Evolutionary conservation across 768 basidiomycete genomes (phyloP).

Genomic region (Strobilomyces confusus): DNA sequence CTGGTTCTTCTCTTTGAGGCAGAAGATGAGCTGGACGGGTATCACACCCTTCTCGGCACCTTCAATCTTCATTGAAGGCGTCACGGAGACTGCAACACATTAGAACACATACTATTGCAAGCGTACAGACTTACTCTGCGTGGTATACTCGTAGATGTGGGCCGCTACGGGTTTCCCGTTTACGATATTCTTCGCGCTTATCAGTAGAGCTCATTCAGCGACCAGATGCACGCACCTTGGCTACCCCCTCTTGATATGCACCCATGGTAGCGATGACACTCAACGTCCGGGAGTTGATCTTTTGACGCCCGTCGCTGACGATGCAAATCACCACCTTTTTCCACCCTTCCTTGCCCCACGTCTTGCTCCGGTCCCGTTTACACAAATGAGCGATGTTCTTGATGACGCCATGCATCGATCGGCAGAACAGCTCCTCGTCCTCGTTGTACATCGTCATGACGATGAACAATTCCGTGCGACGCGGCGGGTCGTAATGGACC

Average conservation of each 20-base stretch:
- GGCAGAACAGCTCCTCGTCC: conserved; percentile 82
- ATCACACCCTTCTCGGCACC: conserved; percentile 75
- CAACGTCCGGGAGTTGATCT: conserved; percentile 81
- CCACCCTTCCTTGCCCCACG: conserved; percentile 98
- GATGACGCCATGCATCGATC: conserved; percentile 95
- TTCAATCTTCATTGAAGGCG: conserved; percentile 76
- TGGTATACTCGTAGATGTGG: conserved; percentile 93
- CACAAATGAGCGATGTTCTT: conserved; percentile 90
- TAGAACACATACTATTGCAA: conserved; percentile 1
- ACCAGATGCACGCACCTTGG: conserved; percentile 51
- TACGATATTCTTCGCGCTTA: conserved; percentile 53
- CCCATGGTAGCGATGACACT: conserved; percentile 92
- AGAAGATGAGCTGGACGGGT: conserved; percentile 92
- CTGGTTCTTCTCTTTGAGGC: conserved; percentile 88
- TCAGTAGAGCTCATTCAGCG: conserved; percentile 1
- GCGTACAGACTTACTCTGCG: conserved; percentile 55
- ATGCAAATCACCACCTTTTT: conserved; percentile 96
- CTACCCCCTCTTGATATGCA: conserved; percentile 90
- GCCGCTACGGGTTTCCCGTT: conserved; percentile 81
- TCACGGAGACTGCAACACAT: conserved; percentile 61
- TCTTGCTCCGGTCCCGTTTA: conserved; percentile 81
- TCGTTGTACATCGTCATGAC: conserved; percentile 99
- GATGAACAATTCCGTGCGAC: conserved; percentile 91
- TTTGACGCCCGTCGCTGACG: conserved; percentile 80
- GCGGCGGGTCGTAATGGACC: conserved; percentile 84